phyloP scores from a whole-genome alignment of 2,329 filamentous ascomycete species.

The Xylaria multiplex region DNA sequence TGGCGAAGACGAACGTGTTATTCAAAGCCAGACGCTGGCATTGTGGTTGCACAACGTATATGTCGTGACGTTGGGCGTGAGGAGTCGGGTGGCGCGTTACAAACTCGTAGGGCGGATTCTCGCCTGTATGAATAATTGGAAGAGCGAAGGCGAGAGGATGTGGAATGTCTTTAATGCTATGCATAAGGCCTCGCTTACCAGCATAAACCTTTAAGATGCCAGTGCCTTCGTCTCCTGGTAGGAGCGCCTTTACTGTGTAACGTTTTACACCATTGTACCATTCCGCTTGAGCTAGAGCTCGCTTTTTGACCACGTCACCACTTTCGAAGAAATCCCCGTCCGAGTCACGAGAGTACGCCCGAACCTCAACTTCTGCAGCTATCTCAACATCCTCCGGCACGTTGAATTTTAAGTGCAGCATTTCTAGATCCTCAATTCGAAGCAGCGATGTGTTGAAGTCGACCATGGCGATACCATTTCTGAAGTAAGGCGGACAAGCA shows the following conservation, averaged over 20 bases:
- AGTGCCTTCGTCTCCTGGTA: constrained; percentile 91
- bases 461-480: constrained; percentile 78
- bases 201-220: constrained; percentile 92
- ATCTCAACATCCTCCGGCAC: constrained; percentile 92
- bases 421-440: constrained; percentile 89
- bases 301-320: constrained; percentile 85
- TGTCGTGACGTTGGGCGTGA: constrained; percentile 95
- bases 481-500: constrained; percentile 88
- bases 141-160: constrained; percentile 89
- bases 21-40: constrained; percentile 88
- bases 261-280: constrained; percentile 89
- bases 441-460: constrained; percentile 91
- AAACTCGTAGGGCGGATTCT: constrained; percentile 95
- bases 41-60: constrained; percentile 96
- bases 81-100: constrained; percentile 93
- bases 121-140: constrained; percentile 89
- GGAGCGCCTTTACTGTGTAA: constrained; percentile 90
- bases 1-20: constrained; percentile 97
- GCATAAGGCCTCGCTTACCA: constrained; percentile 94
- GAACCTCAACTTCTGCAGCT: constrained; percentile 89
- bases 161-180: constrained; percentile 95
- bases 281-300: constrained; percentile 88
- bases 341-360: constrained; percentile 79
- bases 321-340: constrained; percentile 96
- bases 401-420: constrained; percentile 87